Conservation (phyloP, 2,329 filamentous ascomycete species). For the Camptophora hylomeconis region DNA sequence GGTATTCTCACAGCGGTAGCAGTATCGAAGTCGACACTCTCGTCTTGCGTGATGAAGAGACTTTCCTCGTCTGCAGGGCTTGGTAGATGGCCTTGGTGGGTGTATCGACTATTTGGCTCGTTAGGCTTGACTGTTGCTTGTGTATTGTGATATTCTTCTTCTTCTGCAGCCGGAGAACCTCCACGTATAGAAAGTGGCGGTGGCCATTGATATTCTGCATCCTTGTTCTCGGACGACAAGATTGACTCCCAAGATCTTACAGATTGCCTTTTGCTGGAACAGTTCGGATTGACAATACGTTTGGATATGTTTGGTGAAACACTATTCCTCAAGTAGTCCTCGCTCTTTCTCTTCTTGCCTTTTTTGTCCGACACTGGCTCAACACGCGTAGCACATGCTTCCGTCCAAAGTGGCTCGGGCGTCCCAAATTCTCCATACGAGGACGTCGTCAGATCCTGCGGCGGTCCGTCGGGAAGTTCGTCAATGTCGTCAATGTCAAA, state of each 20-base stretch:
- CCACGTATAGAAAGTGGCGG: no score
- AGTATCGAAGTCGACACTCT: no score
- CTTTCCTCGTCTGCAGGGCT: not conserved
- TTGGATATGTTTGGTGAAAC: not conserved
- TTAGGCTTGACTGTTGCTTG: no score
- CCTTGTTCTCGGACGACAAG: no score
- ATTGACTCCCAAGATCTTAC: no score
- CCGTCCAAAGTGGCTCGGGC: slow-evolving; percentile 29
- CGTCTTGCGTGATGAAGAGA: not conserved
- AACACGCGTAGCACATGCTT: slow-evolving; percentile 27
- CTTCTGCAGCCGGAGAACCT: no score
- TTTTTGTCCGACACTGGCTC: slow-evolving; percentile 23
- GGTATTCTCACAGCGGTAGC: not conserved
- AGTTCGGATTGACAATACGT: no score
- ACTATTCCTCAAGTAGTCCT: slow-evolving; percentile 25
- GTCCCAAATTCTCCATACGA: slow-evolving; percentile 30
- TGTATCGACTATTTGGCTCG: no score
- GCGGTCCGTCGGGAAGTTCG: slow-evolving; percentile 32
- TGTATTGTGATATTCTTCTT: no score
- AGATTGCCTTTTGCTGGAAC: no score
- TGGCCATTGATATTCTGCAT: no score
- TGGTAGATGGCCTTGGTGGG: no score
- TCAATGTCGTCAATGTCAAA: slow-evolving; percentile 24
- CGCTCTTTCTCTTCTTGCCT: slow-evolving; percentile 37
- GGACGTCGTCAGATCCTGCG: slow-evolving; percentile 20